Base-by-base conservation (phyloP, 257 asterid genomes). In the Penstemon eatonii region DNA sequence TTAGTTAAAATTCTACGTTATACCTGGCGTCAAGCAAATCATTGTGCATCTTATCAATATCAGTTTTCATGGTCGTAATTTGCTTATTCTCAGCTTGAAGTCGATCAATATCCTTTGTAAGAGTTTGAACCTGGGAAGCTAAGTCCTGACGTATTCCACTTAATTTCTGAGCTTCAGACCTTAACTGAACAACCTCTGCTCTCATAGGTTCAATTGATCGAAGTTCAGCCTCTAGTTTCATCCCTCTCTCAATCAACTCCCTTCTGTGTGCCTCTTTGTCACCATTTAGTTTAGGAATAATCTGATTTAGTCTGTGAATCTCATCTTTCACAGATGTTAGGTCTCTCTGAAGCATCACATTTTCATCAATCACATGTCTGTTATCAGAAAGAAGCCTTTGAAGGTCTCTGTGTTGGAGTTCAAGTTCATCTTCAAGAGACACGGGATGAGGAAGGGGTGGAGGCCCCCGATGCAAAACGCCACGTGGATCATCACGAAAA, bases 301-400 rank as follows among this genome's bases (percentile, higher is more conserved):
- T 81, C 78, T 89, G 91, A 71, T 85, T 75, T 71, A 94, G 44
- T 58, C 95, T 79, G 74, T 68, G 89, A 33, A 91, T 84, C 80
- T 94, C 97, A 42, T 89, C 99, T 79, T 91, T 94, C 41, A 87
- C 82, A 25, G 93, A 90, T 40, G 81, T 51, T 63, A 91, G 67
- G 72, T 94, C 96, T 75, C 97, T 80, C 61, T 94, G 92, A 58
- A 94, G 93, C 86, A 80, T 84, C 70, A 89, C 86, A 63, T 94
- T 94, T 65, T 87, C 97, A 56, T 88, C 96, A 55, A 93, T 65
- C 73, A 90, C 86, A 6, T 72, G 90, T 41, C 96, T 71, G 69
- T 90, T 93, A 18, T 88, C 97, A 33, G 84, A 66, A 59, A 79
- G 72, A 56, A 90, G 88, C 73, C 87, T 77, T 63, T 88, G 90